Percentiles rank a stretch among this genome's conserved stretches.
Evolutionary conservation across 148 eudicot genomes (phyloP).

Genomic region (Bassia scoparia): DNA sequence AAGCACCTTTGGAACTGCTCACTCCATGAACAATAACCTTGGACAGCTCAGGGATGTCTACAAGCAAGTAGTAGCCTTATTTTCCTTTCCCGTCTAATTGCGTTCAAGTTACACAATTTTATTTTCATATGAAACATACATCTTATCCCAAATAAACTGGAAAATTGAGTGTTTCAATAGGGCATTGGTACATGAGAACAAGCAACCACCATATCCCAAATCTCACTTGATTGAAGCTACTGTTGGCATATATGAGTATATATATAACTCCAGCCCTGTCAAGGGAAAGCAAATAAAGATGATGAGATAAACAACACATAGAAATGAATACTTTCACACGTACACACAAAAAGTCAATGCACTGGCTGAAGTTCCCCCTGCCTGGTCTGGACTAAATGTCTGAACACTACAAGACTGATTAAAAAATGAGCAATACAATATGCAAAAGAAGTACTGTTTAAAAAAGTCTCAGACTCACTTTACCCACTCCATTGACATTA

Average conservation of each 20-base stretch:
- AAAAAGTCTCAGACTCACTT: slow-evolving; percentile 44
- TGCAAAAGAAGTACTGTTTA: neutral
- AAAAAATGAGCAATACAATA: slow-evolving; percentile 27
- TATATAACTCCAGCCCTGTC: slow-evolving; percentile 78
- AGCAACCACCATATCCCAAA: slow-evolving; percentile 88
- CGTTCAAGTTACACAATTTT: too few relatives aligned
- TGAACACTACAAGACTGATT: slow-evolving; percentile 44
- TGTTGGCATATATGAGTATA: slow-evolving; percentile 89
- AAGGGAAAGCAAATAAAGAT: slow-evolving; percentile 16
- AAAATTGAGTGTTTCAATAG: too few relatives aligned
- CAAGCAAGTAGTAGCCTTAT: too few relatives aligned
- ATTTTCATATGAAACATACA: too few relatives aligned
- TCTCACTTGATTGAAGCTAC: slow-evolving; percentile 99
- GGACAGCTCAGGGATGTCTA: too few relatives aligned
- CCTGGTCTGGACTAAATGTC: slow-evolving; percentile 75
- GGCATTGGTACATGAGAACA: slow-evolving; percentile 15
- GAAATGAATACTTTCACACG: neutral
- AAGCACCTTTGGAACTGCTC: too few relatives aligned
- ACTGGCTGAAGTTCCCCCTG: slow-evolving; percentile 77
- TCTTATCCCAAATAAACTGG: too few relatives aligned
- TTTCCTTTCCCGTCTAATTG: too few relatives aligned
- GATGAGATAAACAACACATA: slow-evolving; percentile 19
- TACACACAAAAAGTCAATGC: slow-evolving; percentile 36
- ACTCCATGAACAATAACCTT: too few relatives aligned
- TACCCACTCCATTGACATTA: slow-evolving; percentile 31